phyloP scores from a whole-genome alignment of 805 yeast genomes.

The Zygosaccharomyces kombuchaensis region DNA sequence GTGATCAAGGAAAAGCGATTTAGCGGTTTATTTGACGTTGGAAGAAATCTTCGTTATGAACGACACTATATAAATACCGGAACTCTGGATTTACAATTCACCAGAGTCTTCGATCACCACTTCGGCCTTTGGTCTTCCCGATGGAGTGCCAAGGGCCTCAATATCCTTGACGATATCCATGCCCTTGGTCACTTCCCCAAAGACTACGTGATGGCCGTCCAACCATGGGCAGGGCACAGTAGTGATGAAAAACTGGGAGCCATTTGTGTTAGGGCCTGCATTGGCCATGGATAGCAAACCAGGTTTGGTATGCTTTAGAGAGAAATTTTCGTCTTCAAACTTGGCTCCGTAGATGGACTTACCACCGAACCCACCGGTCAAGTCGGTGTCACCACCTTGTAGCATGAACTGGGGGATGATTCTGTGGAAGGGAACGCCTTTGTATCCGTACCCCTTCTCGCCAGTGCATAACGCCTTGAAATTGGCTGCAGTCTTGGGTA shows the following conservation, averaged over 20 bases:
- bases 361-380: constrained; percentile 92
- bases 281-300: constrained; percentile 93
- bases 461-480: constrained; percentile 84
- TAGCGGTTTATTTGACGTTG: background rate
- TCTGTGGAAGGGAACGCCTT: constrained; percentile 85
- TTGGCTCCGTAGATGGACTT: constrained; percentile 74
- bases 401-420: constrained; percentile 94
- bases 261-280: constrained; percentile 97
- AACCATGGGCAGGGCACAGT: constrained; percentile 84
- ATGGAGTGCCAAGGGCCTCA: constrained; percentile 60
- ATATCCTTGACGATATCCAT: constrained; percentile 67
- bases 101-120: constrained; percentile 62
- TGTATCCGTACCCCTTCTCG: constrained; percentile 85
- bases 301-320: constrained; percentile 70
- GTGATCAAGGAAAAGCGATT: background rate
- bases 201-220: constrained; percentile 92
- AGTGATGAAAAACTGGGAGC: constrained; percentile 95
- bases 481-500: constrained; percentile 77
- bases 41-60: constrained; percentile 6
- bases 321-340: constrained; percentile 69
- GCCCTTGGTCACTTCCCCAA: constrained; percentile 88
- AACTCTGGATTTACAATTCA: constrained; percentile 35
- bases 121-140: constrained; percentile 63
- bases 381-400: constrained; percentile 90
- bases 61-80: constrained; percentile 1